Base-by-base conservation (phyloP, 495 filamentous ascomycete genomes). In the Talaromyces nanjingensis region DNA sequence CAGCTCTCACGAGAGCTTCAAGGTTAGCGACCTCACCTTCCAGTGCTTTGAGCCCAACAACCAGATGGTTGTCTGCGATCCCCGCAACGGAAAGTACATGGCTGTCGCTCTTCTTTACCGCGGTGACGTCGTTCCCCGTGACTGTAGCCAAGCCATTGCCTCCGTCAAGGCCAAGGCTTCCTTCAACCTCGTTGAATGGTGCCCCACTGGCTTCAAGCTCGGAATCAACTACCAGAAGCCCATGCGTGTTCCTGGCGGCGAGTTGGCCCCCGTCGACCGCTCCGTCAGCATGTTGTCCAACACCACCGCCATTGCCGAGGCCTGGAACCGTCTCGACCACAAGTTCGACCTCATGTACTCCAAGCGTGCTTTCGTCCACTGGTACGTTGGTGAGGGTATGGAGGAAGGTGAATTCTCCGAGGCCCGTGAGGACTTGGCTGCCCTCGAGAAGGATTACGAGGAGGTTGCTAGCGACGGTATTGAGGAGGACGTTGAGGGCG, bases 271-370 rank as follows among this genome's bases (percentile, higher is more conserved):
- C 22, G 91, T 94, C 71, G 91, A 93, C 73, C 89, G 91, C 66
- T 89, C 87, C 71, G 91, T 94, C 63, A 90, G 87, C 70, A 96
- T 96, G 91, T 78, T 96, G 64, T 90, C 88, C 78, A 96, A 96
- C 84, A 94, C 91, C 24, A 96, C 91, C 12, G 89, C 91, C 64
- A 94, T 96, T 65, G 86, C 91, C 54, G 91, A 96, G 76, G 91
- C 92, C 52, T 96, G 92, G 92, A 86, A 84, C 54, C 89, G 91
- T 66, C 82, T 96, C 31, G 90, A 93, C 76, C 86, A 91, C 81
- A 96, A 96, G 78, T 96, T 96, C 77, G 92, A 96, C 69, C 89
- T 96, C 67, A 96, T 96, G 92, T 96, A 96, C 81, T 90, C 85
- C 79, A 96, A 96, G 85, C 90, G 91, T 69, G 91, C 91, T 49